Evolutionary conservation across 2,329 filamentous ascomycete genomes (phyloP).

Genomic region (Clathrospora elynae): DNA sequence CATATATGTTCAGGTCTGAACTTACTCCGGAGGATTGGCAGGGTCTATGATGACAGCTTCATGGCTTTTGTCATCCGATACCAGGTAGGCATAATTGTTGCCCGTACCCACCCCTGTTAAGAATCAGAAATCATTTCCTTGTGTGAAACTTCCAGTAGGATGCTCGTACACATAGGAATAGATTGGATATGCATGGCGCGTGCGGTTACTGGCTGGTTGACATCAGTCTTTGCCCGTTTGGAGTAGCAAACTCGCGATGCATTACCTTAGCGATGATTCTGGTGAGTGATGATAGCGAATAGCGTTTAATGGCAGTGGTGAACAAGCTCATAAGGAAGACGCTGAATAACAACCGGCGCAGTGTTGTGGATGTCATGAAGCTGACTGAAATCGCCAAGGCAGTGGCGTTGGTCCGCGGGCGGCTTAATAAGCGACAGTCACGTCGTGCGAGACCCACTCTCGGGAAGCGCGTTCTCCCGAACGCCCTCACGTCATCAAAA

Average conservation of each 20-base stretch:
- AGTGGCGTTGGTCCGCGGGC: conserved; percentile 30
- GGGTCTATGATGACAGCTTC: conserved; percentile 73
- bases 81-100: conserved; percentile 81
- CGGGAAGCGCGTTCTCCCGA: too few relatives aligned
- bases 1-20: not conserved
- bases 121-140: conserved; percentile 2
- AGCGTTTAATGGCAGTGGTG: conserved; percentile 33
- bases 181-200: conserved; percentile 82
- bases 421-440: conserved; percentile 14
- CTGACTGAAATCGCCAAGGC: conserved; percentile 31
- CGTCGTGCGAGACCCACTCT: not conserved
- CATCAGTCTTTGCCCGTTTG: conserved; percentile 21
- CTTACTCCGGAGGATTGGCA: conserved; percentile 76
- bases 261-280: conserved; percentile 21
- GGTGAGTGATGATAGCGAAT: conserved; percentile 25
- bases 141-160: conserved; percentile 14
- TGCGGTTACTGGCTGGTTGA: conserved; percentile 32
- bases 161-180: conserved; percentile 79
- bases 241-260: not conserved
- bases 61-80: conserved; percentile 57
- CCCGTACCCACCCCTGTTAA: conserved; percentile 73
- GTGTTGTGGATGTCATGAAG: conserved; percentile 57
- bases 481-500: too few relatives aligned
- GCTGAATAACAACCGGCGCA: conserved; percentile 49
- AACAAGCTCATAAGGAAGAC: conserved; percentile 45